Evolutionary conservation across 2,329 filamentous ascomycete species (phyloP).

Genomic region (Calonectria multiphialidica): DNA sequence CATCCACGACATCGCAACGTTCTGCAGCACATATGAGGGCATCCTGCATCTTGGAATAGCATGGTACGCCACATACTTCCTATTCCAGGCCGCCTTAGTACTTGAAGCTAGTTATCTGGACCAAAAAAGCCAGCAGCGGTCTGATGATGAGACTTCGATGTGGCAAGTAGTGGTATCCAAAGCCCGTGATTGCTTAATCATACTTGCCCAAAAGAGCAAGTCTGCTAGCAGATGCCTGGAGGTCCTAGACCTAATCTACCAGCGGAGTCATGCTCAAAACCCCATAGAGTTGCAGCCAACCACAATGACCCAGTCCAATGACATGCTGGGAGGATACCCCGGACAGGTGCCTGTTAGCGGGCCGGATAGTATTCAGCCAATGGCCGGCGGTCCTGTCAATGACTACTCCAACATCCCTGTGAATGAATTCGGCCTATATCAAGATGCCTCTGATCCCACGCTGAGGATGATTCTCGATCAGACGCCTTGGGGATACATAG

Average conservation of each 20-base stretch:
- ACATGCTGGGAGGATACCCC: background rate
- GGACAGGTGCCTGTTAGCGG: background rate
- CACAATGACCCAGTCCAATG: background rate
- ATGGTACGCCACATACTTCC: slow-evolving; percentile 59
- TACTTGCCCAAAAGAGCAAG: slow-evolving; percentile 18
- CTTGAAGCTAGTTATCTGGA: slow-evolving; percentile 41
- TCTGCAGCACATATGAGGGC: slow-evolving; percentile 45
- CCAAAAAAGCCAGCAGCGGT: slow-evolving; percentile 18
- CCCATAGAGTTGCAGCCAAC: background rate
- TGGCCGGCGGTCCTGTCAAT: background rate
- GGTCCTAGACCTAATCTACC: slow-evolving; percentile 17
- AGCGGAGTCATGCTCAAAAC: background rate
- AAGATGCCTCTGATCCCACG: slow-evolving; percentile 16
- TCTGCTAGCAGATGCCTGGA: slow-evolving; percentile 19
- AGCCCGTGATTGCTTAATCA: slow-evolving; percentile 14
- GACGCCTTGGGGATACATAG: slow-evolving; percentile 19
- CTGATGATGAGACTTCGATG: slow-evolving; percentile 8
- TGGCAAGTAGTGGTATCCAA: slow-evolving; percentile 19
- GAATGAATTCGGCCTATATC: slow-evolving; percentile 14
- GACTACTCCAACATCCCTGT: background rate
- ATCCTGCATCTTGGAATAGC: slow-evolving; percentile 48
- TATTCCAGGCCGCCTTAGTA: slow-evolving; percentile 58
- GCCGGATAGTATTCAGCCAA: background rate
- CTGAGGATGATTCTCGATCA: slow-evolving; percentile 22
- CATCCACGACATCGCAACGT: slow-evolving; percentile 51